Conservation (phyloP, 2,329 filamentous ascomycete species). For the Hirsutella minnesotensis region DNA sequence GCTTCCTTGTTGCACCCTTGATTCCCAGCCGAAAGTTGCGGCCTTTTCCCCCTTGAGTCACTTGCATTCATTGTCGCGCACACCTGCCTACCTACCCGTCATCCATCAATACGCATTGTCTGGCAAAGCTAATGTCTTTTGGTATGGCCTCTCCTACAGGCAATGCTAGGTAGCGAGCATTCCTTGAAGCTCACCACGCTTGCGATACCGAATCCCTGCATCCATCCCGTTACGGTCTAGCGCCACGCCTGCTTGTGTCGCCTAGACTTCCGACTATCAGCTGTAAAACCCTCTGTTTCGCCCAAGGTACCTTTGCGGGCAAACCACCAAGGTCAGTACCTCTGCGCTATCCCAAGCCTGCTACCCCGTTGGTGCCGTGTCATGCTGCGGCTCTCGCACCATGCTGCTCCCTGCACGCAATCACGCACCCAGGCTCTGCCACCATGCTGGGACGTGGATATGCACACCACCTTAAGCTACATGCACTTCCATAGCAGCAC, state of each 20-base stretch:
- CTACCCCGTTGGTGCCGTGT: background rate
- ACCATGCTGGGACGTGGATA: background rate
- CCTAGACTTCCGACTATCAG: slow-evolving; percentile 6
- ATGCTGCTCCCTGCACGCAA: background rate
- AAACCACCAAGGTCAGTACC: slow-evolving; percentile 5
- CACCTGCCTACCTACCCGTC: too few relatives aligned
- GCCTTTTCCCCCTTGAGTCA: background rate
- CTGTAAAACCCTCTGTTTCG: slow-evolving; percentile 1
- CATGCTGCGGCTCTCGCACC: background rate
- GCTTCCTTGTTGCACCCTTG: background rate
- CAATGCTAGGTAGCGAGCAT: background rate
- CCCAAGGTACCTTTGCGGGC: slow-evolving; percentile 2
- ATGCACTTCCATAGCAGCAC: background rate
- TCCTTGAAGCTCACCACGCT: background rate
- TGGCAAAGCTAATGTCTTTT: slow-evolving; percentile 1
- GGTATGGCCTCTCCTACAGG: background rate
- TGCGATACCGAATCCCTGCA: slow-evolving; percentile 5
- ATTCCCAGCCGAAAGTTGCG: background rate
- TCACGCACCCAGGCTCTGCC: background rate
- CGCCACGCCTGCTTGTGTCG: background rate
- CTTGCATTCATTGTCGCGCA: background rate
- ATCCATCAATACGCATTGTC: background rate
- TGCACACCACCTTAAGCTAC: background rate
- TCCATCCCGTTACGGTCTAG: slow-evolving; percentile 4
- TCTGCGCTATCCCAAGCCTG: slow-evolving; percentile 1